phyloP scores from a whole-genome alignment of 208 protist genomes.

The Leishmania guyanensis region DNA sequence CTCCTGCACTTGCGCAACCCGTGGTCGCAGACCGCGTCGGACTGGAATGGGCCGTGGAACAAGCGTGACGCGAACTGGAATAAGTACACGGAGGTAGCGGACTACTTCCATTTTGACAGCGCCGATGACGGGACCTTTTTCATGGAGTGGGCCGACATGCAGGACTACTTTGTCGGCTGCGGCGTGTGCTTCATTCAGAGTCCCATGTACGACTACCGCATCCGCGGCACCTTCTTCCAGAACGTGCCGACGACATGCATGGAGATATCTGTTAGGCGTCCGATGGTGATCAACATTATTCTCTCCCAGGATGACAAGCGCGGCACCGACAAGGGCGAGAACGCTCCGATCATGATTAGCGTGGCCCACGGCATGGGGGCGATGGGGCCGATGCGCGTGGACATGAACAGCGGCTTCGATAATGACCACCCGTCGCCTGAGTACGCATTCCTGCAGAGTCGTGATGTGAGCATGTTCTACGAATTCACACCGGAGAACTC shows the following conservation, averaged over 20 bases:
- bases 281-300: constrained; percentile 57
- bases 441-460: constrained; percentile 76
- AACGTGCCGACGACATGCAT: constrained; percentile 70
- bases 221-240: constrained; percentile 76
- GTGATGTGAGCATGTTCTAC: constrained; percentile 82
- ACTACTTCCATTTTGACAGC: constrained; percentile 46
- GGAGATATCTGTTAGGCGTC: constrained; percentile 52
- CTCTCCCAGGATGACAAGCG: constrained; percentile 82
- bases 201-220: constrained; percentile 76
- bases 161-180: constrained; percentile 72
- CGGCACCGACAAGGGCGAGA: constrained; percentile 60
- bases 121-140: constrained; percentile 69
- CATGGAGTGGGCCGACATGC: constrained; percentile 79
- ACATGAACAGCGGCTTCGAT: constrained; percentile 79
- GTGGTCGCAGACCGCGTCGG: constrained; percentile 37
- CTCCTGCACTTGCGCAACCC: constrained; percentile 76
- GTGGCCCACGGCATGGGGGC: constrained; percentile 63
- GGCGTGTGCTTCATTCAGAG: constrained; percentile 80
- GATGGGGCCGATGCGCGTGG: constrained; percentile 53
- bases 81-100: constrained; percentile 47
- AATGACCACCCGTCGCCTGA: constrained; percentile 70
- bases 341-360: constrained; percentile 81
- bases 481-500: constrained; percentile 74
- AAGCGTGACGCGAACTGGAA: constrained; percentile 64
- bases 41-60: constrained; percentile 72